phyloP scores from a whole-genome alignment of 352 stramenopile genomes.

The Pythium brassicae region DNA sequence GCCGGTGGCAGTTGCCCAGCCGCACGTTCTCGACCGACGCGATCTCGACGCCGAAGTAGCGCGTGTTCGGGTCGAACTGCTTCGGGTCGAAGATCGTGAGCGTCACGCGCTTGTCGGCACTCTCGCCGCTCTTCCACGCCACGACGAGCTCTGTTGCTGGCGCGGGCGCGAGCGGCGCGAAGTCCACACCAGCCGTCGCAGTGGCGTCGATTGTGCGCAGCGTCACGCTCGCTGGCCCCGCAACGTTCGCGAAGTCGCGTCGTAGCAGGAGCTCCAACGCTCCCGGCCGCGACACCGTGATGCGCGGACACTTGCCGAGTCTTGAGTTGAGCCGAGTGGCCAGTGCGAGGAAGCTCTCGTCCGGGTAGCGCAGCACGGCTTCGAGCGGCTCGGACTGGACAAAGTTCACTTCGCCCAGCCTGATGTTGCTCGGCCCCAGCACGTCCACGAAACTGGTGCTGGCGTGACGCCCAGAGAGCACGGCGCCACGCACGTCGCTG shows the following conservation, averaged over 20 bases:
- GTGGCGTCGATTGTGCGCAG: slow-evolving; percentile 44
- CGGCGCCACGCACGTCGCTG: slow-evolving; percentile 18
- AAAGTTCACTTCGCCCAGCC: slow-evolving; percentile 53
- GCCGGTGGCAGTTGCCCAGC: slow-evolving; percentile 41
- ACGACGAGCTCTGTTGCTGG: background rate
- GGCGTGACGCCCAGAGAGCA: slow-evolving; percentile 21
- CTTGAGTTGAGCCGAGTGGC: slow-evolving; percentile 47
- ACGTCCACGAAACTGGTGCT: slow-evolving; percentile 42
- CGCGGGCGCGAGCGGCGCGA: slow-evolving; percentile 22
- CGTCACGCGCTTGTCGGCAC: slow-evolving; percentile 28
- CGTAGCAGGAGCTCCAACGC: slow-evolving; percentile 40
- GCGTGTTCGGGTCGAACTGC: slow-evolving; percentile 28
- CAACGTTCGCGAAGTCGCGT: slow-evolving; percentile 38
- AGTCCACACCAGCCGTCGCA: slow-evolving; percentile 52
- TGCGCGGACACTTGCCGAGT: slow-evolving; percentile 39
- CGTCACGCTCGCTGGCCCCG: slow-evolving; percentile 19
- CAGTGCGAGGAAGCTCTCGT: slow-evolving; percentile 45
- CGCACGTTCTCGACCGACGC: slow-evolving; percentile 29
- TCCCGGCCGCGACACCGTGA: slow-evolving; percentile 31
- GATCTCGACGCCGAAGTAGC: slow-evolving; percentile 52
- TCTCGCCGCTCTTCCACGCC: slow-evolving; percentile 32
- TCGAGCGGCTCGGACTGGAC: slow-evolving; percentile 24
- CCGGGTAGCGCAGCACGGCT: slow-evolving; percentile 26
- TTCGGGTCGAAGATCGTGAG: slow-evolving; percentile 36
- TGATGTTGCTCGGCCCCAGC: slow-evolving; percentile 30